A percentile compares a stretch with the other conserved stretches of the same genome.
Evolutionary conservation across 331 rosid species (phyloP).

Genomic region (Dryas integrifolia): DNA sequence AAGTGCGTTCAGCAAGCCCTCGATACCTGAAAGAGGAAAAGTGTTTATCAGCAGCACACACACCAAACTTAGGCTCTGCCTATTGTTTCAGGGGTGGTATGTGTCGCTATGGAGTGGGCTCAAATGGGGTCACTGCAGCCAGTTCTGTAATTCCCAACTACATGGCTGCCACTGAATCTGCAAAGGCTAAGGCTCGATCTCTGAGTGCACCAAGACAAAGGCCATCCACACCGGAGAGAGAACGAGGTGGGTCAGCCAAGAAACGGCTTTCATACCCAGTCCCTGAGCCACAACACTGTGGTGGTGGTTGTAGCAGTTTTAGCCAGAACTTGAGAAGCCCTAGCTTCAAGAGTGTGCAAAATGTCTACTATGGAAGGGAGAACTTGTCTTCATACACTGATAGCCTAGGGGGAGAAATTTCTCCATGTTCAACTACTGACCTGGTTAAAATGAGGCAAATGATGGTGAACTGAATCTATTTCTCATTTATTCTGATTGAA

Average conservation of each 20-base stretch:
- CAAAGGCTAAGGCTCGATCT: constrained; percentile 33
- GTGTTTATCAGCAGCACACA: constrained; percentile 27
- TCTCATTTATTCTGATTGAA: background rate
- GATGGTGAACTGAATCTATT: background rate
- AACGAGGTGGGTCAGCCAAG: constrained; percentile 21
- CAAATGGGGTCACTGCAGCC: constrained; percentile 1
- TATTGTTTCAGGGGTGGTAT: constrained; percentile 1
- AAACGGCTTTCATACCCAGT: constrained; percentile 24
- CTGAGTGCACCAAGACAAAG: constrained; percentile 18
- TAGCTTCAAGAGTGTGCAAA: constrained; percentile 32
- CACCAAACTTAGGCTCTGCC: constrained; percentile 22
- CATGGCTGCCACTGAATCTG: constrained; percentile 36
- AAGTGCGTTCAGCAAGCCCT: constrained; percentile 29
- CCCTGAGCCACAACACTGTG: constrained; percentile 10
- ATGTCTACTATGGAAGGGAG: constrained; percentile 27
- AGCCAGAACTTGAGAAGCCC: constrained; percentile 31
- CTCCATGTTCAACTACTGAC: constrained; percentile 35
- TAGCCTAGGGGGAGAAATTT: constrained; percentile 28
- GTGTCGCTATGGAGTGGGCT: constrained; percentile 12
- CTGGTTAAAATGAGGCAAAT: constrained; percentile 18
- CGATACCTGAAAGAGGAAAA: constrained; percentile 27
- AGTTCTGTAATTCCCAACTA: constrained; percentile 26
- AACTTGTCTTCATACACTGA: constrained; percentile 20
- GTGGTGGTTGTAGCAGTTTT: background rate
- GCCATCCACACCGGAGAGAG: constrained; percentile 32